Evolutionary conservation across 2,329 filamentous ascomycete genomes (phyloP).

Genomic region (Rhexocercosporidium sp.): DNA sequence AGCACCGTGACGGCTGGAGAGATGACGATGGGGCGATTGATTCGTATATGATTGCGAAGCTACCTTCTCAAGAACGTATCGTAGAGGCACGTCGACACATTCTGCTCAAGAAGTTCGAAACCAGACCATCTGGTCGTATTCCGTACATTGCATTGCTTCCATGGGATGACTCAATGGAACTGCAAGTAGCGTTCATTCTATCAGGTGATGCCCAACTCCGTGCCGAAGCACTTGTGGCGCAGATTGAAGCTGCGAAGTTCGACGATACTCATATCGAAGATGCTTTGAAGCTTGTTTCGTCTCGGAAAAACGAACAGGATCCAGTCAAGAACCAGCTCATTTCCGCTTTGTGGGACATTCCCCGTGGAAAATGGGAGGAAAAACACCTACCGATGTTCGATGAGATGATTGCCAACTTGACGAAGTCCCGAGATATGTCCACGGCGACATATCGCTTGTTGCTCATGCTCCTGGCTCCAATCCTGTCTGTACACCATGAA

Average conservation of each 20-base stretch:
- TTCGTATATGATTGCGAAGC: background rate
- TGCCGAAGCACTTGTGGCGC: slow-evolving; percentile 2
- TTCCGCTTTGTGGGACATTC: slow-evolving; percentile 10
- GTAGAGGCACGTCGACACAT: slow-evolving; percentile 22
- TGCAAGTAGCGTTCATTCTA: slow-evolving; percentile 20
- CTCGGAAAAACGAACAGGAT: slow-evolving; percentile 26
- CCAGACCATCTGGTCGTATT: slow-evolving; percentile 13
- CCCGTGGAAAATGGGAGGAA: slow-evolving; percentile 13
- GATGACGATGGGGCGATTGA: slow-evolving; percentile 9
- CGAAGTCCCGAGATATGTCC: slow-evolving; percentile 5
- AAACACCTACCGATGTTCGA: slow-evolving; percentile 8
- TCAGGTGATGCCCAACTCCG: slow-evolving; percentile 20
- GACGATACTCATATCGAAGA: slow-evolving; percentile 18
- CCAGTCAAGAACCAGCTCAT: slow-evolving; percentile 17
- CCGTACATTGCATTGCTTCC: slow-evolving; percentile 21
- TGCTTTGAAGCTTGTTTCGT: slow-evolving; percentile 21
- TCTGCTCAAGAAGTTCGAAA: slow-evolving; percentile 17
- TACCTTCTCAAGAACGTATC: slow-evolving; percentile 13
- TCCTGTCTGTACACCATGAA: slow-evolving; percentile 15
- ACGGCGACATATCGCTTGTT: background rate
- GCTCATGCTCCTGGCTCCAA: background rate
- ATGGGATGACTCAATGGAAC: slow-evolving; percentile 25
- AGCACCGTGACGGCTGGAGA: slow-evolving; percentile 15
- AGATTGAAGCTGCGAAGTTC: slow-evolving; percentile 20
- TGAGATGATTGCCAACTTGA: slow-evolving; percentile 13